A percentile compares a stretch with the other conserved stretches of the same genome.
Evolutionary conservation across 129 eudicot genomes (phyloP).

Genomic region (Arctium lappa): DNA sequence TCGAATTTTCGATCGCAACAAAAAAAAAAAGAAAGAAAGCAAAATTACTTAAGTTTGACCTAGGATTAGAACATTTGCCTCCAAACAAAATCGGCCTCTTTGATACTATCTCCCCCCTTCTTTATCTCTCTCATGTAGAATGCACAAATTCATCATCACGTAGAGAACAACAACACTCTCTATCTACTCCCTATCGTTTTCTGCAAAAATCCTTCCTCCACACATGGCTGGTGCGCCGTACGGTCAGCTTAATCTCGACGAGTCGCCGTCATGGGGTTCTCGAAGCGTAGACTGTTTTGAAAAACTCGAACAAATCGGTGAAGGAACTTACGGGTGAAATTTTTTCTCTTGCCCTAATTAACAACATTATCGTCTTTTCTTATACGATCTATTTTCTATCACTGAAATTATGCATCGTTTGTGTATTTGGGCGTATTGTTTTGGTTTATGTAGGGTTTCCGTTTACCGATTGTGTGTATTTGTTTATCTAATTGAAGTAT

Average conservation of each 20-base stretch:
- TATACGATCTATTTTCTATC: not conserved
- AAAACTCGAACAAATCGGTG: slow-evolving; percentile 50
- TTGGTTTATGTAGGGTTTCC: slow-evolving; percentile 13
- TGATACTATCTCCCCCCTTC: not conserved
- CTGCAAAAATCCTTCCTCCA: slow-evolving; percentile 8
- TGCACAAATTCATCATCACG: slow-evolving; percentile 15
- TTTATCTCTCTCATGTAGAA: not conserved
- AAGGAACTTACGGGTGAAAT: slow-evolving; percentile 46
- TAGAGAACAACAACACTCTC: not conserved
- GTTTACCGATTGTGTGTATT: not conserved
- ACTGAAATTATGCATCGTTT: not conserved
- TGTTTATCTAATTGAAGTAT: not conserved
- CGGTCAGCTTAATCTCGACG: slow-evolving; percentile 39
- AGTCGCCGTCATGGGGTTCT: slow-evolving; percentile 42
- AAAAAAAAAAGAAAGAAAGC: no score
- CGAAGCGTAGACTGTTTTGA: slow-evolving; percentile 47
- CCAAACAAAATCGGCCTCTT: not conserved
- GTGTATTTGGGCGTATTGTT: not conserved
- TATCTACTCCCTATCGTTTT: not conserved
- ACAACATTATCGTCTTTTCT: not conserved
- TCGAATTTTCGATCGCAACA: no score
- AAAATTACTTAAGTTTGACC: not conserved
- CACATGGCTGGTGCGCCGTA: slow-evolving; percentile 39
- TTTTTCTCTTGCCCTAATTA: slow-evolving; percentile 16
- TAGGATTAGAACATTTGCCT: not conserved